Percentiles rank a stretch among this genome's conserved stretches.
phyloP scores from a whole-genome alignment of 2,329 filamentous ascomycete species.

The Cladophialophora yegresii region DNA sequence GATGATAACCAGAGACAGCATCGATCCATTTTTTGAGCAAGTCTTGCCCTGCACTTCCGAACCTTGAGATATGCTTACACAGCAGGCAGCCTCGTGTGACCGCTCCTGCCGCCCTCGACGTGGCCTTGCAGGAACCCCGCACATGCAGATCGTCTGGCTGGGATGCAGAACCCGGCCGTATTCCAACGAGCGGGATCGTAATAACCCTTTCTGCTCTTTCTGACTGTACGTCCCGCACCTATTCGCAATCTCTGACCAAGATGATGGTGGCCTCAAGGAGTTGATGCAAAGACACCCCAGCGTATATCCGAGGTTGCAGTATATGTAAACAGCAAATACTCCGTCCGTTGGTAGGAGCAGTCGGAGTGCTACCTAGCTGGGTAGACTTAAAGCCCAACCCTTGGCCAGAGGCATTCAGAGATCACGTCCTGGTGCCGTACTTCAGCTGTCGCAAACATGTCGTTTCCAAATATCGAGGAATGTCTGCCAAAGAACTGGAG shows the following conservation, averaged over 20 bases:
- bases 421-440: not conserved
- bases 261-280: constrained; percentile 3
- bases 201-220: not conserved
- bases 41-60: too few species aligned
- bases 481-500: constrained; percentile 33
- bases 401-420: not conserved
- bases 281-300: not conserved
- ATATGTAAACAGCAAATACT: not conserved
- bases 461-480: constrained; percentile 14
- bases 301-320: not conserved
- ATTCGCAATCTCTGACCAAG: not conserved
- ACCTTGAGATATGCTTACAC: not conserved
- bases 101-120: not conserved
- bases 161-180: too few species aligned
- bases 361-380: not conserved
- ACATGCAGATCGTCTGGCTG: not conserved
- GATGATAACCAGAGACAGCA: not conserved
- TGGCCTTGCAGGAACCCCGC: not conserved
- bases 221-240: not conserved
- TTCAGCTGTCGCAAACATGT: not conserved
- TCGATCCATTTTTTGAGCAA: not conserved
- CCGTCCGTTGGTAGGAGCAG: not conserved
- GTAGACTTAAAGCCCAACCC: not conserved
- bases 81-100: not conserved
- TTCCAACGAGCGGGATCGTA: not conserved